Base-by-base conservation (phyloP, 805 yeast genomes). In the Starmerella stigmatis region DNA sequence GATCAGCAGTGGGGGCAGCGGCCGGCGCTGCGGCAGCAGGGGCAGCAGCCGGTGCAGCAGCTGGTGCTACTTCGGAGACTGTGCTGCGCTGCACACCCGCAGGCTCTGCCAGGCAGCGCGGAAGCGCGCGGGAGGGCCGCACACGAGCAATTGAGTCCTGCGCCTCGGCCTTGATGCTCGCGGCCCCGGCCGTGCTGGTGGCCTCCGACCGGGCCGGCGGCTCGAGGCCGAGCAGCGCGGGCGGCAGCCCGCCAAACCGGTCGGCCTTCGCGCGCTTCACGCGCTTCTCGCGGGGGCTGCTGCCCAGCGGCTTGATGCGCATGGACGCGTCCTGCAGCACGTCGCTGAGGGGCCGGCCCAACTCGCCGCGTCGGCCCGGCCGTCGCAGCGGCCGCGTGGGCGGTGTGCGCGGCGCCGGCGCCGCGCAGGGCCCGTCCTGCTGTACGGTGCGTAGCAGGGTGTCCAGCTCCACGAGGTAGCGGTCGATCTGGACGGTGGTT, bases 381-480 rank as follows among this genome's bases (percentile, higher is more conserved):
- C 26, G 16, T 12, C 10, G 31, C 6, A 5, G 22, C 29, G 4
- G 15, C 15, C n/a, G n/a, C 15, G 29, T 4, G 12, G 22, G 30
- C 30, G 9, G 3, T 4, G 21, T 10, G 9, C n/a, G 7, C 30
- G 30, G 19, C 11, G 40, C 13, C 5, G 30, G 9, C 1, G 30
- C 21, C 30, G 30, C 40, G 16, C 25, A 27, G 13, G 28, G 16
- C 20, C 4, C 20, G 5, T 29, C 22, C 22, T n/a, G 25, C 16
- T 25, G 30, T 4, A 36, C 41, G 13, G 20, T 22, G 6, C 34
- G 32, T 9, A 31, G 41, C 35, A 49, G 28, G 1, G 36, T 39
- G 29, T 59, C 64, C 4, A 62, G 44, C 25, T 55, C 51, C 10
- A 61, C 62, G 9, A 62, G 46, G 41, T 52, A 55, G 13, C 57